phyloP scores from a whole-genome alignment of 2,329 filamentous ascomycete genomes.

The Colletotrichum tropicale region DNA sequence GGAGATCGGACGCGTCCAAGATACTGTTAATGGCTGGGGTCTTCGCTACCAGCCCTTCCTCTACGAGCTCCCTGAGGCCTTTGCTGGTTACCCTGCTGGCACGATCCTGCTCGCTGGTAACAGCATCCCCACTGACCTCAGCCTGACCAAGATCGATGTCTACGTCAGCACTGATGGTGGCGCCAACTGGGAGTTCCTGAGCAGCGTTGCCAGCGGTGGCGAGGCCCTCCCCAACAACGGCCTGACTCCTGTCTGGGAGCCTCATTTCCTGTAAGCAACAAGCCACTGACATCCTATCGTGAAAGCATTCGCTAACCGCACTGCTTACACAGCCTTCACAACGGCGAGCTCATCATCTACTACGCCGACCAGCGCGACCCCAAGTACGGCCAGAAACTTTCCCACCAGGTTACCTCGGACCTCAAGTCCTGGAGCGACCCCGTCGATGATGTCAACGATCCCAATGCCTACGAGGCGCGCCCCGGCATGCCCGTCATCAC shows the following conservation, averaged over 20 bases:
- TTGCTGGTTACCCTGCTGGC: slow-evolving; percentile 64
- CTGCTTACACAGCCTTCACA: slow-evolving; percentile 48
- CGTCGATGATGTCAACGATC: slow-evolving; percentile 66
- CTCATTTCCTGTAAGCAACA: slow-evolving; percentile 57
- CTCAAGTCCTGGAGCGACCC: slow-evolving; percentile 60
- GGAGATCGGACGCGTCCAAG: slow-evolving; percentile 65
- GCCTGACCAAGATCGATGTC: slow-evolving; percentile 69
- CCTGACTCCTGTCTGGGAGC: slow-evolving; percentile 74
- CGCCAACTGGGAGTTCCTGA: slow-evolving; percentile 69
- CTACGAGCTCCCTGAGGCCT: slow-evolving; percentile 62
- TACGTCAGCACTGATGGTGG: slow-evolving; percentile 69
- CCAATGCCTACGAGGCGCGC: slow-evolving; percentile 60
- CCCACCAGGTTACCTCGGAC: slow-evolving; percentile 66
- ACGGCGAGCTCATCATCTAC: slow-evolving; percentile 67
- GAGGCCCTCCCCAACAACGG: slow-evolving; percentile 67
- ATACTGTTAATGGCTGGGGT: slow-evolving; percentile 68
- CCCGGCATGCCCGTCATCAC: slow-evolving; percentile 72
- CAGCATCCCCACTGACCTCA: slow-evolving; percentile 63
- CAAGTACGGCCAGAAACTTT: slow-evolving; percentile 70
- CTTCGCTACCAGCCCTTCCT: slow-evolving; percentile 73
- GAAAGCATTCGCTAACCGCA: neutral
- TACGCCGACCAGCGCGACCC: slow-evolving; percentile 75
- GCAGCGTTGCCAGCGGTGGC: slow-evolving; percentile 67
- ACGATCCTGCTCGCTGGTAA: slow-evolving; percentile 69
- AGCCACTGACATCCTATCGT: accelerated